Evolutionary conservation across 2,329 filamentous ascomycete species (phyloP).

Genomic region (Talaromyces atroroseus): DNA sequence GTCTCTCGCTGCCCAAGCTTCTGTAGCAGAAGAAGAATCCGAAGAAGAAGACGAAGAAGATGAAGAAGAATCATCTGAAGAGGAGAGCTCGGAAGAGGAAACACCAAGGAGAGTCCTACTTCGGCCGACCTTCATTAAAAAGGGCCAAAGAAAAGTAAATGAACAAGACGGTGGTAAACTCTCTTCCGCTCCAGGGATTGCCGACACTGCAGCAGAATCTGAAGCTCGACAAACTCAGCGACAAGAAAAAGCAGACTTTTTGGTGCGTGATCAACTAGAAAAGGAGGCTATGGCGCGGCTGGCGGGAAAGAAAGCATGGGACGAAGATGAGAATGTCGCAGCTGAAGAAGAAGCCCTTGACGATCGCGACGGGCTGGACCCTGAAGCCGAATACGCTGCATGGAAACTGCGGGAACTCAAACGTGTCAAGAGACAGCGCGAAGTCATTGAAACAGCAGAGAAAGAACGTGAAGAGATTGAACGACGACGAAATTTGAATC

Average conservation of each 20-base stretch:
- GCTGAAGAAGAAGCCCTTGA: conserved; percentile 70
- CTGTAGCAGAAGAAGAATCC: conserved; percentile 37
- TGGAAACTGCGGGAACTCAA: conserved; percentile 92
- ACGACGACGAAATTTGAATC: conserved; percentile 76
- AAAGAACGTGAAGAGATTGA: conserved; percentile 84
- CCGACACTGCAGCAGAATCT: conserved; percentile 39
- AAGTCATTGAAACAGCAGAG: conserved; percentile 77
- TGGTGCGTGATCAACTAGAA: conserved; percentile 84
- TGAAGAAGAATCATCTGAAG: conserved; percentile 50
- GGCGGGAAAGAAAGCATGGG: conserved; percentile 79
- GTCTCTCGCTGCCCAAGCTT: conserved; percentile 24
- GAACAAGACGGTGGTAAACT: conserved; percentile 20
- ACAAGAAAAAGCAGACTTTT: conserved; percentile 66
- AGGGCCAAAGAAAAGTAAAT: conserved; percentile 50
- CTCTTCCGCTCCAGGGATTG: conserved; percentile 16
- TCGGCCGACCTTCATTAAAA: conserved; percentile 63
- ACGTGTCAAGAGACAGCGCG: conserved; percentile 79
- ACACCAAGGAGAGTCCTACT: conserved; percentile 52
- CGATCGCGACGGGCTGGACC: conserved; percentile 81
- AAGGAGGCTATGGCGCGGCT: conserved; percentile 71
- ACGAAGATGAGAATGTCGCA: conserved; percentile 58
- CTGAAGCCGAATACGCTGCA: conserved; percentile 79
- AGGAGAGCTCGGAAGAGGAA: conserved; percentile 54
- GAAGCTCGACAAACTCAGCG: conserved; percentile 45
- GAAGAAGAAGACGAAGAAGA: conserved; percentile 36